These are phyloP conservation scores for Globisporangium acanthophoron DNA, from an alignment of 352 stramenopile genomes.

Conservation along the genomic window DNA sequence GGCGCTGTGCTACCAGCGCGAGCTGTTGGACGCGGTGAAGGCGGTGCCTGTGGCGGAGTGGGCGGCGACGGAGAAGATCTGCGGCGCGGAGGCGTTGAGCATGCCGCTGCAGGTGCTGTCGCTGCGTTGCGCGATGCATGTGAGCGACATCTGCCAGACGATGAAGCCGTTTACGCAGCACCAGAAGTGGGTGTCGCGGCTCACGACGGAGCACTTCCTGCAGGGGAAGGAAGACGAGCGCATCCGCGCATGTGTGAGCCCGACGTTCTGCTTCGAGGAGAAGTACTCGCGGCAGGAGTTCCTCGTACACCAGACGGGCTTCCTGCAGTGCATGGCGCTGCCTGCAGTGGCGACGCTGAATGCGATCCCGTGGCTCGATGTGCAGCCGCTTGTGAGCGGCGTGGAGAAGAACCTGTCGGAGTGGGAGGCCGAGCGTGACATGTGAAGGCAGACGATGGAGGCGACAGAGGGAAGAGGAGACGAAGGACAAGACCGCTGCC, in stretches of 20 bases:
- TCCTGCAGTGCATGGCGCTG: slow-evolving; percentile 49
- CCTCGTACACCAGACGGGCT: slow-evolving; percentile 49
- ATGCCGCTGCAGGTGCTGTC: slow-evolving; percentile 44
- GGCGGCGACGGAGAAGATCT: slow-evolving; percentile 21
- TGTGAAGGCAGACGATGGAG: slow-evolving; percentile 1
- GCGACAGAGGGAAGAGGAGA: not conserved
- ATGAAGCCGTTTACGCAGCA: slow-evolving; percentile 79
- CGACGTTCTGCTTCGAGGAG: slow-evolving; percentile 48
- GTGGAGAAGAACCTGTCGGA: slow-evolving; percentile 54
- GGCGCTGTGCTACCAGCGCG: slow-evolving; percentile 75
- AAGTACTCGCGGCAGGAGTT: slow-evolving; percentile 47
- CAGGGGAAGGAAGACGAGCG: slow-evolving; percentile 62
- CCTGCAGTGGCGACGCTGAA: slow-evolving; percentile 52
- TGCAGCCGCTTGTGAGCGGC: slow-evolving; percentile 42
- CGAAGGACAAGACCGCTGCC: not conserved
- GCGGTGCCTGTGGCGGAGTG: slow-evolving; percentile 34
- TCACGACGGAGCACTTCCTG: slow-evolving; percentile 66
- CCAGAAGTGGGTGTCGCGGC: slow-evolving; percentile 65
- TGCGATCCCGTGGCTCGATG: slow-evolving; percentile 55
- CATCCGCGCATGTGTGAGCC: slow-evolving; percentile 30
- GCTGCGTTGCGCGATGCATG: slow-evolving; percentile 68
- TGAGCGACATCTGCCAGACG: slow-evolving; percentile 79
- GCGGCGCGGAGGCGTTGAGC: slow-evolving; percentile 23
- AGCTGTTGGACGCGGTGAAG: slow-evolving; percentile 54
- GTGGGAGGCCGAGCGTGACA: slow-evolving; percentile 23